A percentile compares a stretch with the other conserved stretches of the same genome.
phyloP scores from a whole-genome alignment of 1,284 basidiomycete species.

The Sporisorium scitamineum region DNA sequence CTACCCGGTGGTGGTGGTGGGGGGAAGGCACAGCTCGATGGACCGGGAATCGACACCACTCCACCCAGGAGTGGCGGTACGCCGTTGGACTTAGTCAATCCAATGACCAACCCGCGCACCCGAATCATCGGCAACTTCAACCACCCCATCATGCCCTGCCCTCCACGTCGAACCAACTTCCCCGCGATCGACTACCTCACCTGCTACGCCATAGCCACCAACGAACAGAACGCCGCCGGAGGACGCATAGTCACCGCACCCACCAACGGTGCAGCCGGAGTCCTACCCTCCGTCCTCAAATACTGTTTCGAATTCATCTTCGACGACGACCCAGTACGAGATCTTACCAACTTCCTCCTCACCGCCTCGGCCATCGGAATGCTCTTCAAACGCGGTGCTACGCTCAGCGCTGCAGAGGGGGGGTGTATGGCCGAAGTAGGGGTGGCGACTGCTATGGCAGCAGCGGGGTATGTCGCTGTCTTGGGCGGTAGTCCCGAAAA shows the following conservation, averaged over 20 bases:
- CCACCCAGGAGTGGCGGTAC: not conserved
- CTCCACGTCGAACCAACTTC: conserved; percentile 79
- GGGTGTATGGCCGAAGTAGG: conserved; percentile 71
- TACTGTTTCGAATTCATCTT: conserved; percentile 84
- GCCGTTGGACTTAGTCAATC: conserved; percentile 1
- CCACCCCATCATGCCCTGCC: conserved; percentile 78
- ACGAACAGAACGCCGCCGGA: conserved; percentile 86
- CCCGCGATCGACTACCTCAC: conserved; percentile 92
- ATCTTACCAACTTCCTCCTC: conserved; percentile 84
- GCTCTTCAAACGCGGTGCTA: conserved; percentile 96
- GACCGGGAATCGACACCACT: conserved; percentile 22
- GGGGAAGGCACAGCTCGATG: not conserved
- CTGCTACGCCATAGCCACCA: conserved; percentile 70
- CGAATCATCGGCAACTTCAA: conserved; percentile 81
- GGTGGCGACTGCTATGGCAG: conserved; percentile 90
- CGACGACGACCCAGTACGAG: conserved; percentile 83
- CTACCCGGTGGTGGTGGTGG: conserved; percentile 11
- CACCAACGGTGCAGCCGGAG: conserved; percentile 80
- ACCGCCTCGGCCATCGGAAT: conserved; percentile 90
- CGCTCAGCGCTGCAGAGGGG: conserved; percentile 89
- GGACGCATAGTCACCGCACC: conserved; percentile 95
- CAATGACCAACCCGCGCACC: not conserved
- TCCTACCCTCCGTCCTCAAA: conserved; percentile 87
- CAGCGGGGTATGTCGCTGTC: conserved; percentile 90
- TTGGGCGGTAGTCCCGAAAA: conserved; percentile 69